Evolutionary conservation across 805 yeast species (phyloP).

Genomic region (Cyberlindnera sargentensis): DNA sequence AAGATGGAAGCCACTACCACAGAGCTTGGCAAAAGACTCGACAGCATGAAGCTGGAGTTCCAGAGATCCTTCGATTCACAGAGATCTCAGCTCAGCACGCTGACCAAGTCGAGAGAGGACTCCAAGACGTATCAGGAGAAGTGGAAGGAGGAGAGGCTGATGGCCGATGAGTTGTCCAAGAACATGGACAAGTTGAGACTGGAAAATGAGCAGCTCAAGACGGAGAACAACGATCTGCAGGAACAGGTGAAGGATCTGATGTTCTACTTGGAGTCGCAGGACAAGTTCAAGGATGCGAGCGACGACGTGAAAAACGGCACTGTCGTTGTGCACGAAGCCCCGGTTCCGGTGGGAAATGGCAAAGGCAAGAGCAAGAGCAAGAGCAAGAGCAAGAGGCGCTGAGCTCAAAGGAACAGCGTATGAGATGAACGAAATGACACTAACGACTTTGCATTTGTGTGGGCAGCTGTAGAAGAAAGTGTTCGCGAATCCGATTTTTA

Average conservation of each 20-base stretch:
- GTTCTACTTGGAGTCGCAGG: conserved; percentile 71
- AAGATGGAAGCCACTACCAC: background rate
- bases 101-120: conserved; percentile 2
- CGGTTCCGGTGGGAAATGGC: background rate
- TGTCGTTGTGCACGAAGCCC: conserved; percentile 33
- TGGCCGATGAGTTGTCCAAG: conserved; percentile 35
- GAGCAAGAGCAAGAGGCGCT: background rate
- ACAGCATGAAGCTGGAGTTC: background rate
- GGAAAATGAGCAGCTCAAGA: conserved; percentile 28
- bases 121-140: conserved; percentile 24
- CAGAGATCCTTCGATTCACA: too few relatives aligned
- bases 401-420: background rate
- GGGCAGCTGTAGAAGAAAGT: too few relatives aligned
- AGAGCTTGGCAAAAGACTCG: background rate
- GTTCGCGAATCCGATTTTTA: too few relatives aligned
- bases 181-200: conserved; percentile 31
- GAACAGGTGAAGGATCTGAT: conserved; percentile 71
- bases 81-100: too few relatives aligned
- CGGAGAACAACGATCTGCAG: conserved; percentile 40
- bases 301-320: conserved; percentile 72
- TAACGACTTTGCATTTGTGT: background rate
- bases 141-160: conserved; percentile 39
- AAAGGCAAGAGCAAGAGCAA: conserved; percentile 1
- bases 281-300: conserved; percentile 62
- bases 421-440: background rate